Conservation (phyloP, 257 asterid genomes). For the Fraxinus quadrangulata region DNA sequence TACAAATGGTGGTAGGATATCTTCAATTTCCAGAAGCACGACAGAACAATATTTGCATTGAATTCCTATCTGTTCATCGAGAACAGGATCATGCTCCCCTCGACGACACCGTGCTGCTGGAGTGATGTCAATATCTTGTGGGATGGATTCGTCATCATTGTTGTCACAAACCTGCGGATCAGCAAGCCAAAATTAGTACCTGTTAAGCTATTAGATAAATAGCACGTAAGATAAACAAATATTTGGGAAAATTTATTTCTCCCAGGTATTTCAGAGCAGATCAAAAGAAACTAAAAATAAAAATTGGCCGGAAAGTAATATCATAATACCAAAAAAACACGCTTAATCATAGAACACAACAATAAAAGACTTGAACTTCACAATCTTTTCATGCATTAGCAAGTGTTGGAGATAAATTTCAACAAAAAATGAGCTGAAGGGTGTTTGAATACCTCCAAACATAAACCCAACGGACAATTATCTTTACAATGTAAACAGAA, state of each 20-base stretch:
- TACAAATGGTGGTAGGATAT: constrained; percentile 66
- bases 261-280: not conserved
- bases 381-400: not conserved
- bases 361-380: not conserved
- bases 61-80: constrained; percentile 71
- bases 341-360: not conserved
- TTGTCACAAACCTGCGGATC: constrained; percentile 31
- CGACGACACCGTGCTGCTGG: constrained; percentile 39
- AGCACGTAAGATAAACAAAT: not conserved
- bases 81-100: constrained; percentile 51
- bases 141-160: not conserved
- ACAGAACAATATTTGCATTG: constrained; percentile 48
- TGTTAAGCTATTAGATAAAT: not conserved
- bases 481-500: too few species aligned
- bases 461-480: too few species aligned
- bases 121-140: constrained; percentile 25
- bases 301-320: not conserved
- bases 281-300: not conserved
- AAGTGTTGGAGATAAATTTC: not conserved
- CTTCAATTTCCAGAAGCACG: constrained; percentile 50
- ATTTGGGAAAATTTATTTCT: not conserved
- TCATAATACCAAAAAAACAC: too few species aligned
- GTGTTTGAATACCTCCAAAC: too few species aligned
- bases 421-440: not conserved
- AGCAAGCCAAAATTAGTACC: constrained; percentile 3